Base-by-base conservation (phyloP, 441 rosid species). In the Theobroma grandiflorum region DNA sequence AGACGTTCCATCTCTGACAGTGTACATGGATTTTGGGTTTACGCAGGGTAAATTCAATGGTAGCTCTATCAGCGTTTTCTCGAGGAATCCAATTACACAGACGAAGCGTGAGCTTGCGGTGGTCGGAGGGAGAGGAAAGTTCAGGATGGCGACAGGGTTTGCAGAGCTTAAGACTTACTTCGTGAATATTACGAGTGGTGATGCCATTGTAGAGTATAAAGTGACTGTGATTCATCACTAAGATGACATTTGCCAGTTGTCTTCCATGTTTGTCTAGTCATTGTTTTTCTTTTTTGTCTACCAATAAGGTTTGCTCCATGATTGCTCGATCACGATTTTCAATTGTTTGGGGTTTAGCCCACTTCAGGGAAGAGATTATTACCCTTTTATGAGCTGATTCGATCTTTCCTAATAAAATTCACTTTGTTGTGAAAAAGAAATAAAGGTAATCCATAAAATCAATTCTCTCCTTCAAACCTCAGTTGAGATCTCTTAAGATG, bases 111-210 rank as follows among this genome's bases (percentile, higher is more conserved):
- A 89, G 79, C 74, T 89, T 57, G 88, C 91, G 9, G 86, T 89
- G 38, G 88, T 89, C 10, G 90, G 93, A 1, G 92, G 91, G 10
- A 79, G 89, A 38, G 91, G 94, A 37, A 31, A 77, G 72, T 91
- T 91, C 68, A 78, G 87, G 79, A 59, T 87, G 86, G 90, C 93
- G 0, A 79, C 62, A 64, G 90, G 90, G 45, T 84, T 80, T 76
- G 91, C 87, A 18, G 43, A 18, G 16, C 84, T 86, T 3, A 83
- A 85, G 40, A 88, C 94, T n/a, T 53, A 77, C 63, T 81, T 7
- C 3, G 8, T 87, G 3, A 75, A 91, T 81, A 49, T 8, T 62
- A 37, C 11, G 8, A 72, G 38, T 2, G 87, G 87, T 1, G 81
- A 85, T 78, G 92, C 90, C 31, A 75, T 87, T 72, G 83, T 91